These are phyloP conservation scores for Podospora pseudocomata DNA, from an alignment of 495 filamentous ascomycete species.

Conservation along the genomic window DNA sequence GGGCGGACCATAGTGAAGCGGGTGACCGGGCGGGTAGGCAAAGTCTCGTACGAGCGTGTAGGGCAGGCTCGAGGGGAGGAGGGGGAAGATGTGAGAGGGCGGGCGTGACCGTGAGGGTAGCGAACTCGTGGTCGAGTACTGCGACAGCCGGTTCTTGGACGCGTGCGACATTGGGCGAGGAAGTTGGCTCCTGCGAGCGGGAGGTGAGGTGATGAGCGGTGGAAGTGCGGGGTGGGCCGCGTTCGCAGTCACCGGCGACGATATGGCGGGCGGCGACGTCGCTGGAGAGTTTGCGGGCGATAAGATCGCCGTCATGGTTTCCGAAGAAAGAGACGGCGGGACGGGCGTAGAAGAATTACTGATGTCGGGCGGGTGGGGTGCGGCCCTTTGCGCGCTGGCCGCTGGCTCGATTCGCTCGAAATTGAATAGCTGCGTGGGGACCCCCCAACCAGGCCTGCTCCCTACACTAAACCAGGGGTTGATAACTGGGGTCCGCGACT, in stretches of 20 bases:
- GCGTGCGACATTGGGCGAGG: slow-evolving; percentile 67
- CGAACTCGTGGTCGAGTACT: slow-evolving; percentile 64
- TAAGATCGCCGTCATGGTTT: slow-evolving; percentile 55
- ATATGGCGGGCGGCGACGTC: slow-evolving; percentile 49
- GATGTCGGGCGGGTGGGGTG: slow-evolving; percentile 13
- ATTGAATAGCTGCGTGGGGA: slow-evolving; percentile 11
- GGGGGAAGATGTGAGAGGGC: slow-evolving; percentile 69
- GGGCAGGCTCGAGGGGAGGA: slow-evolving; percentile 82
- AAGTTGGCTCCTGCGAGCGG: slow-evolving; percentile 53
- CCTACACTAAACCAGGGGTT: slow-evolving; percentile 4
- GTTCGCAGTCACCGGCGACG: slow-evolving; percentile 47
- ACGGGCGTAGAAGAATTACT: slow-evolving; percentile 12
- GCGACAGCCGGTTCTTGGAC: slow-evolving; percentile 63
- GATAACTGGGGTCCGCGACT: slow-evolving; percentile 7
- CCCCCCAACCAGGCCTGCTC: not conserved
- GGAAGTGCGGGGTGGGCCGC: slow-evolving; percentile 55
- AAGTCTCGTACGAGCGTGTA: slow-evolving; percentile 94
- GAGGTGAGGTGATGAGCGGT: slow-evolving; percentile 60
- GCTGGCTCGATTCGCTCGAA: slow-evolving; percentile 10
- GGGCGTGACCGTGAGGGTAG: slow-evolving; percentile 72
- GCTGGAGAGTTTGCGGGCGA: slow-evolving; percentile 55
- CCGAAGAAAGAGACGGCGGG: not conserved
- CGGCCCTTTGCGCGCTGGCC: slow-evolving; percentile 4
- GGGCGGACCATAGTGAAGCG: slow-evolving; percentile 89
- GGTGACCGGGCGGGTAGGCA: slow-evolving; percentile 78